Conservation (phyloP, 805 yeast species). For the Saturnispora saitoi region DNA sequence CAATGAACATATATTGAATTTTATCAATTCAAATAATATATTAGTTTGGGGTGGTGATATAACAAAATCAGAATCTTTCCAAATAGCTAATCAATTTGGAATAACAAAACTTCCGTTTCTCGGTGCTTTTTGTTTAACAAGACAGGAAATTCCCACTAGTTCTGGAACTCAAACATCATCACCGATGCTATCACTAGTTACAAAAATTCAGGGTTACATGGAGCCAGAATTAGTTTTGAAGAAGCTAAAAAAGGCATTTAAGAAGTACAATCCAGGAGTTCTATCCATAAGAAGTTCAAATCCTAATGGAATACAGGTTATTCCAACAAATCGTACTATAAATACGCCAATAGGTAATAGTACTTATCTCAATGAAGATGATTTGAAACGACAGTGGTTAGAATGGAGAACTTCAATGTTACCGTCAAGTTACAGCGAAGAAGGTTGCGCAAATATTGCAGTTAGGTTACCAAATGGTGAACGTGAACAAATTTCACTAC, state of each 20-base stretch:
- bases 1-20: conserved; percentile 39
- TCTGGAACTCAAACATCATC: conserved; percentile 44
- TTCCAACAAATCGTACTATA: background rate
- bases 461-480: conserved; percentile 57
- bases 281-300: conserved; percentile 40
- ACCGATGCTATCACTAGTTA: conserved; percentile 53
- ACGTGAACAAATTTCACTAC: conserved; percentile 45
- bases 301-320: conserved; percentile 1
- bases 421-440: conserved; percentile 15
- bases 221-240: conserved; percentile 29
- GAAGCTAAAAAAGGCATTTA: conserved; percentile 31
- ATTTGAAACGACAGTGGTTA: conserved; percentile 31
- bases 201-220: conserved; percentile 54
- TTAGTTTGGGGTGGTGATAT: conserved; percentile 86
- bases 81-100: conserved; percentile 66
- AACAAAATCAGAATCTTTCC: conserved; percentile 73
- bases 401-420: conserved; percentile 35
- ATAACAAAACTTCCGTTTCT: conserved; percentile 75
- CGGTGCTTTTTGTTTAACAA: conserved; percentile 65
- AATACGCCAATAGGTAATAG: background rate
- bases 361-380: conserved; percentile 33
- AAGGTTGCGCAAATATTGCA: conserved; percentile 51
- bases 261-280: conserved; percentile 54
- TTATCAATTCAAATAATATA: conserved; percentile 42
- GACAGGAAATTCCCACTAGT: conserved; percentile 44